A percentile compares a stretch with the other conserved stretches of the same genome.
phyloP scores from a whole-genome alignment of 164 flowering plant species.

The Cinnamomum micranthum region DNA sequence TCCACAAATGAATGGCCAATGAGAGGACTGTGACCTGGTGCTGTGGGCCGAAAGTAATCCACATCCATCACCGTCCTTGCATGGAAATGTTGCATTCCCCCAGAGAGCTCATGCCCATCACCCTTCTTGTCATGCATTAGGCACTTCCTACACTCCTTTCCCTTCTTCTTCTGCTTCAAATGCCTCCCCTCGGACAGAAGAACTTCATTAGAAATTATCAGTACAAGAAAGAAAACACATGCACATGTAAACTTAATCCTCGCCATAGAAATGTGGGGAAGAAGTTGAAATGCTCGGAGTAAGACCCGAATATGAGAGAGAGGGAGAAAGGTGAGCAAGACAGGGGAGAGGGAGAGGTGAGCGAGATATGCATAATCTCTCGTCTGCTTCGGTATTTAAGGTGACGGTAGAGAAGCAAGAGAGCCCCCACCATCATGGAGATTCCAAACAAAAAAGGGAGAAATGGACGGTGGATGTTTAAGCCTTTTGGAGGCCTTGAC shows the following conservation, averaged over 20 bases:
- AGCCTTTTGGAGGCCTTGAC: too few species aligned
- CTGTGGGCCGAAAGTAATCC: background rate
- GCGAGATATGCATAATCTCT: background rate
- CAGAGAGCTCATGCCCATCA: too few species aligned
- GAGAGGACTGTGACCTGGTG: conserved; percentile 7
- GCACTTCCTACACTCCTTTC: background rate
- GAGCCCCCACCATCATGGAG: conserved; percentile 1
- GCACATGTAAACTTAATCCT: background rate
- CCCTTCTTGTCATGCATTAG: background rate
- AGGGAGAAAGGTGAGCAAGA: background rate
- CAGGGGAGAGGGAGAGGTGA: background rate
- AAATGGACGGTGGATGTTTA: background rate
- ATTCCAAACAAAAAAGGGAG: background rate
- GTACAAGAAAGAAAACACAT: conserved; percentile 1
- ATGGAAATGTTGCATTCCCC: too few species aligned
- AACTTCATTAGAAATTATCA: background rate
- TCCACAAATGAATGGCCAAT: background rate
- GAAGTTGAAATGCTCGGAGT: background rate
- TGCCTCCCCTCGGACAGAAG: background rate
- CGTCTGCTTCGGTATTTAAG: background rate
- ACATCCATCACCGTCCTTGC: background rate
- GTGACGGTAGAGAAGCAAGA: conserved; percentile 1
- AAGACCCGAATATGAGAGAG: background rate
- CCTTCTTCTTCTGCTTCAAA: background rate
- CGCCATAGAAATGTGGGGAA: background rate